Evolutionary conservation across 495 filamentous ascomycete species (phyloP).

Genomic region (Aspergillus ostianus): DNA sequence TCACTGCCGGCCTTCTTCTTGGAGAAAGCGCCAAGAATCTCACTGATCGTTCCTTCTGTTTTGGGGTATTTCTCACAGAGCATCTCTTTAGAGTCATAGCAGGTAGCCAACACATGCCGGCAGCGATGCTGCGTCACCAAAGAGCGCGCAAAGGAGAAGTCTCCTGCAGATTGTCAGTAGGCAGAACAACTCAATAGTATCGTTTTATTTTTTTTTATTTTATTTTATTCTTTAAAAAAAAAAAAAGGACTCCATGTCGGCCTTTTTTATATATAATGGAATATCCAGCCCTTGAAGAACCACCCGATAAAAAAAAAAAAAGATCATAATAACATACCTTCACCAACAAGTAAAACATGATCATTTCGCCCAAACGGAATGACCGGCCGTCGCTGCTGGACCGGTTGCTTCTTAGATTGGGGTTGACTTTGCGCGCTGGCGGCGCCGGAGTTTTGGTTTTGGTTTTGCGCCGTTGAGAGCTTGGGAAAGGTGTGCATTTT

Average conservation of each 20-base stretch:
- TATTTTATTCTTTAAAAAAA: no score
- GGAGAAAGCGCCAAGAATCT: conserved; percentile 36
- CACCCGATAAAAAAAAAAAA: no score
- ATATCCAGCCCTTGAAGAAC: background rate
- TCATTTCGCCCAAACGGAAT: conserved; percentile 74
- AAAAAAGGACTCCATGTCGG: no score
- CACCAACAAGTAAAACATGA: conserved; percentile 80
- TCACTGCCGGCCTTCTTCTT: background rate
- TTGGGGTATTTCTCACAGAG: conserved; percentile 77
- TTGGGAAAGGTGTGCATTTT: conserved; percentile 29
- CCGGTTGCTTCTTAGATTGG: conserved; percentile 1
- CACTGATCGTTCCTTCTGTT: conserved; percentile 56
- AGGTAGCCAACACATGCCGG: conserved; percentile 61
- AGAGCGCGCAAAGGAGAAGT: conserved; percentile 85
- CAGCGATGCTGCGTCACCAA: conserved; percentile 71
- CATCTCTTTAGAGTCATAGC: conserved; percentile 54
- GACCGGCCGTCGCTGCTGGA: conserved; percentile 50
- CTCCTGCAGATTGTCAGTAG: conserved; percentile 44
- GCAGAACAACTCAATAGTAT: background rate
- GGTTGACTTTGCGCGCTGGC: background rate
- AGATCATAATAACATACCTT: conserved; percentile 63
- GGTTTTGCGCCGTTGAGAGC: conserved; percentile 16
- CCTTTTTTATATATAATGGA: no score
- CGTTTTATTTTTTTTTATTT: no score
- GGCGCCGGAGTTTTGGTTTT: no score